Evolutionary conservation across 1,284 basidiomycete genomes (phyloP).

Genomic region (Rhodotorula sp.): DNA sequence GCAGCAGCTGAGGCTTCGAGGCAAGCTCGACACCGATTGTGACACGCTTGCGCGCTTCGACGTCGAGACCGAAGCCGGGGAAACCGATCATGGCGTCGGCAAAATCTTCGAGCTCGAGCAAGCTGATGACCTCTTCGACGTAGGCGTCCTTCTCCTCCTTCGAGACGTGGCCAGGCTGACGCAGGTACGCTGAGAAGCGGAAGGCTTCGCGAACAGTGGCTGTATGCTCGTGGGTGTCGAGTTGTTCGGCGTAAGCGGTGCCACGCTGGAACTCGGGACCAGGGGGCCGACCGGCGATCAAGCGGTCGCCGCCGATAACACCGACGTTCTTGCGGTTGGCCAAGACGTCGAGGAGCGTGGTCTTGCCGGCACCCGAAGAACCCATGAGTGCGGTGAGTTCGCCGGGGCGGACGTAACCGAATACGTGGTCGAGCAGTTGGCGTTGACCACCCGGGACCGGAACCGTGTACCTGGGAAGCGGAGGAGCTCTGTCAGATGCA

Average conservation of each 20-base stretch:
- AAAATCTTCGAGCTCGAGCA: conserved; percentile 70
- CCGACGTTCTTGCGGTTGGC: conserved; percentile 76
- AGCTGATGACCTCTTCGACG: conserved; percentile 70
- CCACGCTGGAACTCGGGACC: conserved; percentile 72
- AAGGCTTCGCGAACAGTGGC: conserved; percentile 75
- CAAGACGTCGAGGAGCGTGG: conserved; percentile 65
- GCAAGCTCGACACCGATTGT: conserved; percentile 76
- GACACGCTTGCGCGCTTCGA: conserved; percentile 73
- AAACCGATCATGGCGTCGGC: conserved; percentile 74
- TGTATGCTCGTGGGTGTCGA: conserved; percentile 45
- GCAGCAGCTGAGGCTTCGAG: conserved; percentile 67
- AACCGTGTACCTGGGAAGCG: conserved; percentile 51
- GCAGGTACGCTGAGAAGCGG: conserved; percentile 73
- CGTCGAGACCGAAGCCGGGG: conserved; percentile 58
- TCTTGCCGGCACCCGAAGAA: conserved; percentile 67
- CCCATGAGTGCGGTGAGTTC: conserved; percentile 72
- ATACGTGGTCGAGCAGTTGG: conserved; percentile 61
- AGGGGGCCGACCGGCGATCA: conserved; percentile 71
- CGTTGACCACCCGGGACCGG: conserved; percentile 51
- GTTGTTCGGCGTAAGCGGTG: conserved; percentile 50
- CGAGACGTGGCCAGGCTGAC: conserved; percentile 68
- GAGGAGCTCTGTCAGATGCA: neutral
- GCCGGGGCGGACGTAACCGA: conserved; percentile 66
- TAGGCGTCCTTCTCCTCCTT: conserved; percentile 73
- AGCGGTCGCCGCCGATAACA: conserved; percentile 69